Conservation (phyloP, 345 rosid species). For the Passiflora organensis region DNA sequence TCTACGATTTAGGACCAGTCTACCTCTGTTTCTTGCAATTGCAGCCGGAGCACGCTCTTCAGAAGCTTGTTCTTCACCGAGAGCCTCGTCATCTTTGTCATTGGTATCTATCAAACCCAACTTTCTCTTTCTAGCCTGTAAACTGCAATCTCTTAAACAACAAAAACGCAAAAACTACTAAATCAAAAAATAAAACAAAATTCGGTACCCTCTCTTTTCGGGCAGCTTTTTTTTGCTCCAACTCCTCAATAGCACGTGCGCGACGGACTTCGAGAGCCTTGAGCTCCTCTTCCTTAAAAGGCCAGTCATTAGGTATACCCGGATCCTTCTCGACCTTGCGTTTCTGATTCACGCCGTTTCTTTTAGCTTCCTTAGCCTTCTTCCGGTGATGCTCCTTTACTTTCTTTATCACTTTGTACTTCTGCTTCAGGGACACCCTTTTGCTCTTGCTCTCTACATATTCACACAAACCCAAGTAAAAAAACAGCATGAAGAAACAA, state of each 20-base stretch:
- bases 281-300: constrained; percentile 94
- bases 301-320: constrained; percentile 97
- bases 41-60: constrained; percentile 23
- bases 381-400: constrained; percentile 93
- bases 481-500: background rate
- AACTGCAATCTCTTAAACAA: too few species aligned
- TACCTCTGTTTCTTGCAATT: constrained; percentile 53
- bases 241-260: constrained; percentile 77
- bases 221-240: constrained; percentile 80
- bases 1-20: constrained; percentile 9
- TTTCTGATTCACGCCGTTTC: constrained; percentile 50
- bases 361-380: constrained; percentile 95
- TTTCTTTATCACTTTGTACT: constrained; percentile 77
- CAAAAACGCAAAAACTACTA: background rate
- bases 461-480: background rate
- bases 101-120: constrained; percentile 59
- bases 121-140: constrained; percentile 72
- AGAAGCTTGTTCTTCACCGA: constrained; percentile 20
- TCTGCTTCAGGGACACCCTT: constrained; percentile 73
- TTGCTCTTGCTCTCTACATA: constrained; percentile 89
- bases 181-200: background rate
- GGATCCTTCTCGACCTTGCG: constrained; percentile 86
- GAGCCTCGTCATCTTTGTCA: constrained; percentile 20
- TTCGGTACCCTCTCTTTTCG: constrained; percentile 79
- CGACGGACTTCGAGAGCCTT: constrained; percentile 85